Percentiles rank a stretch among this genome's conserved stretches.
Conservation (phyloP, 192 early-diverging fungal genomes). For the Mortierella claussenii region DNA sequence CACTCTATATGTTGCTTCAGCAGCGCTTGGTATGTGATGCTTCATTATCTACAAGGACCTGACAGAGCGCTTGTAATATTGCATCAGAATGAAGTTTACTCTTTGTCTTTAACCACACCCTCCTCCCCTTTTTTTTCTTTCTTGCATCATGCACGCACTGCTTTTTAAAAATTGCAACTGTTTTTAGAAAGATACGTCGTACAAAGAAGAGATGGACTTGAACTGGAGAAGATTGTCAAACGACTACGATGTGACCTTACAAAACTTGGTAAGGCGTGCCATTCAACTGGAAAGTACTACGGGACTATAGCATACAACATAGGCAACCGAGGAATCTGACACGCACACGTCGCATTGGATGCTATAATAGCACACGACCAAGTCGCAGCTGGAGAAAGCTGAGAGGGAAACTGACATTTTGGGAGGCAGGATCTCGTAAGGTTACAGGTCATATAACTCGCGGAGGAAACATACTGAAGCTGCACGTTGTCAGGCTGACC, state of each 20-base stretch:
- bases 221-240: constrained; percentile 45
- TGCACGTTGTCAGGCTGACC: too few relatives aligned
- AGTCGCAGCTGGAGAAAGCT: constrained; percentile 26
- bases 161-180: background rate
- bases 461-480: too few relatives aligned
- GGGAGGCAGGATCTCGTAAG: constrained; percentile 24
- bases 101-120: background rate
- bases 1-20: constrained; percentile 37
- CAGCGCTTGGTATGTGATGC: constrained; percentile 31
- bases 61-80: too few relatives aligned
- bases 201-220: constrained; percentile 52
- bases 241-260: constrained; percentile 29
- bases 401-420: constrained; percentile 34
- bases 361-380: constrained; percentile 16
- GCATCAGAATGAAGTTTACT: too few relatives aligned
- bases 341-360: too few relatives aligned
- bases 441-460: too few relatives aligned
- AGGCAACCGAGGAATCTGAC: background rate
- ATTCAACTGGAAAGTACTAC: too few relatives aligned
- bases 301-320: too few relatives aligned
- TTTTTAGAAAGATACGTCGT: constrained; percentile 36
- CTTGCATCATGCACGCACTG: background rate
- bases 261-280: constrained; percentile 38
- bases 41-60: background rate
- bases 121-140: background rate